A percentile compares a stretch with the other conserved stretches of the same genome.
Conservation (phyloP, 2,329 filamentous ascomycete species). For the Diplocarpon mali region DNA sequence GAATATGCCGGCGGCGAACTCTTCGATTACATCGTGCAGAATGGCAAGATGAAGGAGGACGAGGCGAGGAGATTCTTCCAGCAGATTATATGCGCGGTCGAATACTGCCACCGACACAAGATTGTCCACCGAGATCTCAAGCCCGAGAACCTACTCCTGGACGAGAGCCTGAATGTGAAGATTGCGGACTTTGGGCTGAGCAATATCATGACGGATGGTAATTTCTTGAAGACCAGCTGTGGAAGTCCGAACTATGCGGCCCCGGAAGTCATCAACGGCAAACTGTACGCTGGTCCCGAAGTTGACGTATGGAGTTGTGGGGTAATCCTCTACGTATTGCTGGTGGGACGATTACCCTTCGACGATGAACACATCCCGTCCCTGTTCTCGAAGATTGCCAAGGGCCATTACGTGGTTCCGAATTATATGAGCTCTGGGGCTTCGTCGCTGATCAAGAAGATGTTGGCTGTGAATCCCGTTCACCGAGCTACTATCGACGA, state of each 20-base stretch:
- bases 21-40: conserved; percentile 95
- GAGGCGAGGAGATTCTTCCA: conserved; percentile 98
- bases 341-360: conserved; percentile 79
- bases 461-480: conserved; percentile 92
- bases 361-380: conserved; percentile 98
- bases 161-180: conserved; percentile 95
- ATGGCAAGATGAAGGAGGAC: conserved; percentile 81
- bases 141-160: conserved; percentile 89
- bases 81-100: conserved; percentile 96
- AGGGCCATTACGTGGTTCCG: conserved; percentile 86
- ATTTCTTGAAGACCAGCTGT: conserved; percentile 97
- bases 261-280: conserved; percentile 94
- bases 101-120: conserved; percentile 98
- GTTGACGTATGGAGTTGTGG: conserved; percentile 98
- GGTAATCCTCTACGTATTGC: conserved; percentile 76
- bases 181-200: conserved; percentile 97
- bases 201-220: conserved; percentile 99
- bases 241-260: conserved; percentile 97
- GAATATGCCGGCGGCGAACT: conserved; percentile 95
- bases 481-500: conserved; percentile 90
- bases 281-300: conserved; percentile 92
- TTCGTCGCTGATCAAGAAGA: conserved; percentile 71
- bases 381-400: conserved; percentile 93
- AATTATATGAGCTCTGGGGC: conserved; percentile 84
- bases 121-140: conserved; percentile 97